phyloP scores from a whole-genome alignment of 805 yeast genomes.

The Zygosaccharomyces lentus region DNA sequence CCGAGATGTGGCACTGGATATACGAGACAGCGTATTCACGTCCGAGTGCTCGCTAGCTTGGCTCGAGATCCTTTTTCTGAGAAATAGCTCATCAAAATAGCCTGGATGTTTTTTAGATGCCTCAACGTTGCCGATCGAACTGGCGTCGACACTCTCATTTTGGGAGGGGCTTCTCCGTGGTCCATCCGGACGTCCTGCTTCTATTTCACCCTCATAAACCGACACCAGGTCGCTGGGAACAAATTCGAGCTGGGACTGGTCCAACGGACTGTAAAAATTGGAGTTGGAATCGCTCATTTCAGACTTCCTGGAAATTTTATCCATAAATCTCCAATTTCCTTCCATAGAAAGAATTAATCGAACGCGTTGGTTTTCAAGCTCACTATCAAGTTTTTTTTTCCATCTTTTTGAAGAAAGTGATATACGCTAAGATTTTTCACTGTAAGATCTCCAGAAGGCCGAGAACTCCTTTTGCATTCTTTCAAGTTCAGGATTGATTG shows the following conservation, averaged over 20 bases:
- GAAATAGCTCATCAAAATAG: not conserved
- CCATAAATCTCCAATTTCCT: not conserved
- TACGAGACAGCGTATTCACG: conserved; percentile 16
- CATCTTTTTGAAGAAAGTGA: not conserved
- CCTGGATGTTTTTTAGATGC: not conserved
- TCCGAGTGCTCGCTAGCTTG: conserved; percentile 6
- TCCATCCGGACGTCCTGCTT: not conserved
- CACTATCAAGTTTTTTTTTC: not conserved
- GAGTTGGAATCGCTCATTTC: not conserved
- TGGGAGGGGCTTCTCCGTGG: not conserved
- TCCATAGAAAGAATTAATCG: not conserved
- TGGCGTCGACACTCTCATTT: not conserved
- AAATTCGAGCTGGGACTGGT: conserved; percentile 23
- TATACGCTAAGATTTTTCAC: not conserved
- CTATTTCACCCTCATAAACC: conserved; percentile 10
- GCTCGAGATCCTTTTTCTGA: not conserved
- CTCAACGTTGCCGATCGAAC: not conserved
- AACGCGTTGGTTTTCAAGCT: not conserved
- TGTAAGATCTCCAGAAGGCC: not conserved
- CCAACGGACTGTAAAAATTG: conserved; percentile 18
- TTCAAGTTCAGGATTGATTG: not conserved
- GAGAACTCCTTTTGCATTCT: not conserved
- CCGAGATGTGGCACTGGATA: conserved; percentile 17
- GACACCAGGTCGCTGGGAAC: conserved; percentile 19
- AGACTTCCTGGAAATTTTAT: not conserved